Evolutionary conservation across 805 yeast species (phyloP), one percentile per base, ranked within the genome.

Genomic region (Crinitomyces ghanaensis): DNA sequence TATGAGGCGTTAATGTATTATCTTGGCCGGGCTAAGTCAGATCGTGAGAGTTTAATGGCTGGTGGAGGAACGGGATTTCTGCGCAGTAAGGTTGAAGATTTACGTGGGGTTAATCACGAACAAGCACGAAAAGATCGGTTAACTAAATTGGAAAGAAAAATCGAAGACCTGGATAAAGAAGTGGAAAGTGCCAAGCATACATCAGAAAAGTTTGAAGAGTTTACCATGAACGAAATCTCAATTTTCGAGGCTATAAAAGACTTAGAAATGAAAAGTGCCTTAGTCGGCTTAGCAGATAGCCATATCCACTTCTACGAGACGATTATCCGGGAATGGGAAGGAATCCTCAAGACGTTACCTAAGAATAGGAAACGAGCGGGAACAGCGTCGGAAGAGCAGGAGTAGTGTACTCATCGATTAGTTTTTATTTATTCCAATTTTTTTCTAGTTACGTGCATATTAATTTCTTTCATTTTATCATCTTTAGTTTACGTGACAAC

Each of bases 1-100:
- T 77, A 78, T 49, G 96, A 91, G 51, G 93, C 81, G 33, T 62
- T 88, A 28, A 70, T 73, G 25, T 93, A 80, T 35, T 88, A 88
- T 57, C 60, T 85, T 36, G 65, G 66, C 26, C 79, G 82, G 48
- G 74, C 93, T 0, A 65, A 70, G 31, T 60, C 61, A 25, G 97
- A 88, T 44, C 73, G 74, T 44, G 69, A 68, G 38, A 57, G 62
- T 3, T 50, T 72, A 15, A 54, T 67, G 36, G 61, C 74, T 7
- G 72, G 75, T 21, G 61, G 66, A 6, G 66, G 71, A 8, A 56
- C 66, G 16, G 68, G 68, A 37, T 72, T 68, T 45, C 56, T 74
- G 34, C 65, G 74, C 2, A 64, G 65, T 40, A 74, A 74, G 42
- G 54, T 74, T 31, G 79, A 74, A 43, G 79, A 74, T 43, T 46